Base-by-base conservation (phyloP, 495 filamentous ascomycete species). In the Aspergillus campestris region DNA sequence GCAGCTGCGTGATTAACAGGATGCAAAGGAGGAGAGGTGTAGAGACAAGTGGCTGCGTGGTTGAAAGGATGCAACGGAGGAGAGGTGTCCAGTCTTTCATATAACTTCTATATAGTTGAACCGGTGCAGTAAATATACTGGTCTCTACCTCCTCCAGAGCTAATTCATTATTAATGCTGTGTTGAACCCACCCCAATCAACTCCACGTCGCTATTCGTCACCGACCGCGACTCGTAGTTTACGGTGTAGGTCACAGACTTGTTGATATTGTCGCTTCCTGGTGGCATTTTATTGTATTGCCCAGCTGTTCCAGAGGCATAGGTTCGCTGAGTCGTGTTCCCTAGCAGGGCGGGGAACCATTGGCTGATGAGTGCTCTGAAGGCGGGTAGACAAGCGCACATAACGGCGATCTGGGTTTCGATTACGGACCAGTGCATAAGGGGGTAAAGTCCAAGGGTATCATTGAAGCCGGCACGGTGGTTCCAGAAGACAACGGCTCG, bases 401-500 rank as follows among this genome's bases (percentile, higher is more conserved):
- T 32, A 10, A 65, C 38, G 15, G 60, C 48, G 38, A 65, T 61
- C 29, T 65, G 56, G 15, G 40, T 45, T 38, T 65, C 62, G 41
- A 65, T 59, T 39, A 61, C 49, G 0, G 60, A 59, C 62, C 62
- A 65, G 49, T 58, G 49, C 27, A 56, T 54, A 5, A 63, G 43
- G 0, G 60, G 58, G 24, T 58, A 50, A n/a, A 65, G 42, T 31
- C 56, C 55, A 56, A 49, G 28, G 5, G 60, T 63, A 3, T 49
- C 53, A 30, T 65, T 65, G 8, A 18, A 11, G 9, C 44, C 46
- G 49, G 50, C 57, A 32, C 58, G 49, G 42, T 63, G 50, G 12
- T 45, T 48, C 49, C 50, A 61, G 46, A 65, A 61, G n/a, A 63
- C 55, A 8, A 63, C 40, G 29, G 59, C 56, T 30, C 62, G 55